Base-by-base conservation (phyloP, 2,329 filamentous ascomycete species). In the Sarocladium strictum region DNA sequence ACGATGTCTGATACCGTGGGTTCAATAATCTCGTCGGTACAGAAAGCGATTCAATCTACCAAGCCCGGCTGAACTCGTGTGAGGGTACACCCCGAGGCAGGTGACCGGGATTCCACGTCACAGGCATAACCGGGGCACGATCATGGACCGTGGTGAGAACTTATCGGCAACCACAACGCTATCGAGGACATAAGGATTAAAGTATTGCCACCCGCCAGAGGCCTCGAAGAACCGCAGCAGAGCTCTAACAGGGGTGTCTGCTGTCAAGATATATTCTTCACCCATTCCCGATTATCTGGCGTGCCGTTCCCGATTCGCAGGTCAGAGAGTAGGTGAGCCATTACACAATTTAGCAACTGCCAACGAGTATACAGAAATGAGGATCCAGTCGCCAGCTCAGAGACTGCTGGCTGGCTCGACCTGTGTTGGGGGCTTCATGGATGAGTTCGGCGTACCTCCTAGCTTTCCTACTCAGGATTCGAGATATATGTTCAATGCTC, bases 391-490 rank as follows among this genome's bases (percentile, higher is more conserved):
- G n/a, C n/a, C n/a, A n/a, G n/a, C n/a, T n/a, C n/a, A n/a, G n/a
- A n/a, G n/a, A n/a, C n/a, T n/a, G n/a, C n/a, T n/a, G n/a, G n/a
- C n/a, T n/a, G n/a, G n/a, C n/a, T n/a, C n/a, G n/a, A n/a, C n/a
- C 45, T 55, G 37, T 54, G 17, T 26, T n/a, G 5, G 12, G 7
- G 15, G 19, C 6, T 47, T 12, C 23, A 12, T 21, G 58, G 58
- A 57, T 14, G 41, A 53, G 14, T 58, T 59, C 26, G 41, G 32
- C 29, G 47, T 59, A 26, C 47, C 55, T 17, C 56, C 58, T 11
- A 55, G 56, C 12, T 53, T 58, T 17, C 56, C 58, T 23, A 57
- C 50, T 35, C 57, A 58, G 27, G 57, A 57, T 40, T 51, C 56
- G 10, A 37, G n/a, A 15, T 58, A 57, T 29, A 58, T 53, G 9